Evolutionary conservation across 495 filamentous ascomycete genomes (phyloP).

Genomic region (Friedmanniomyces simplex): DNA sequence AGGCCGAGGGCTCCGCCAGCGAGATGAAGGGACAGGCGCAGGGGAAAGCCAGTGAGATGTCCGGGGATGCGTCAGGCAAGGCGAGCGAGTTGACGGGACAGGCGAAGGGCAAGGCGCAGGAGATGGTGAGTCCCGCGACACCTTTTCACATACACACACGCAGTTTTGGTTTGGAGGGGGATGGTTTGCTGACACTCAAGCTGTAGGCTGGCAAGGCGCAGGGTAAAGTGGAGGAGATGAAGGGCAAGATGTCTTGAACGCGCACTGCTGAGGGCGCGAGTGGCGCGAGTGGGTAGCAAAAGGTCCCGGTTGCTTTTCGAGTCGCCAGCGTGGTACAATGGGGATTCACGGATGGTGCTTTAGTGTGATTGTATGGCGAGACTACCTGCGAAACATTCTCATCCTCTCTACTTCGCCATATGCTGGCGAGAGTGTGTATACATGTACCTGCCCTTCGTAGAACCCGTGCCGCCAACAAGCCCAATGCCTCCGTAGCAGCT

Average conservation of each 20-base stretch:
- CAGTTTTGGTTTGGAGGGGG: background rate
- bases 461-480: too few relatives aligned
- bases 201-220: slow-evolving; percentile 4
- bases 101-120: slow-evolving; percentile 27
- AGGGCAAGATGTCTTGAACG: slow-evolving; percentile 30
- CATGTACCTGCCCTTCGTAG: too few relatives aligned
- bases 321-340: too few relatives aligned
- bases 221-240: slow-evolving; percentile 34
- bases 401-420: too few relatives aligned
- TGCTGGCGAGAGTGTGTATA: too few relatives aligned
- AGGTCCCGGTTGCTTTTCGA: too few relatives aligned
- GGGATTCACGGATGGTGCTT: too few relatives aligned
- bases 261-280: too few relatives aligned
- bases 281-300: too few relatives aligned
- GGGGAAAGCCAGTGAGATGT: slow-evolving; percentile 34
- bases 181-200: background rate
- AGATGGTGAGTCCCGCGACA: slow-evolving; percentile 20
- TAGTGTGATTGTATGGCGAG: too few relatives aligned
- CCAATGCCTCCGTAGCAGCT: too few relatives aligned
- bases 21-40: slow-evolving; percentile 39
- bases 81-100: slow-evolving; percentile 20
- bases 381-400: too few relatives aligned
- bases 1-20: slow-evolving; percentile 32
- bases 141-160: background rate
- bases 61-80: slow-evolving; percentile 37